Evolutionary conservation across 257 asterid species (phyloP).

Genomic region (Thymus quinquecostatus): DNA sequence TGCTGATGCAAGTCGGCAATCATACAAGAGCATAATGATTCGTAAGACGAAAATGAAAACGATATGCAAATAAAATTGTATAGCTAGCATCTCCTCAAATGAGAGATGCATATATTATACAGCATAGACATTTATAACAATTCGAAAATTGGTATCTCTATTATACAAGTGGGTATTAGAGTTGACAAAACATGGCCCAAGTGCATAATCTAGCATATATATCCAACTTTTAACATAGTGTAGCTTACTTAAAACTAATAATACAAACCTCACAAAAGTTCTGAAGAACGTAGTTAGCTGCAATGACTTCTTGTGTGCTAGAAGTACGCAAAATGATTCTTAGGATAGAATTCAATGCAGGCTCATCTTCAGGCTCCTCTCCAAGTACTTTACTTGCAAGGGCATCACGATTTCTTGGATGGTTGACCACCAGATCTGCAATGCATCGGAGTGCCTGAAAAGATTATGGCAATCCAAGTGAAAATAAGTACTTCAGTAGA

Average conservation of each 20-base stretch:
- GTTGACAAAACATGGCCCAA: background rate
- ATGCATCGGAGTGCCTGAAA: conserved; percentile 86
- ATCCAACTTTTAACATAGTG: conserved; percentile 4
- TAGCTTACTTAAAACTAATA: conserved; percentile 20
- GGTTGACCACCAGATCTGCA: conserved; percentile 70
- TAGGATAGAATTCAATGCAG: conserved; percentile 80
- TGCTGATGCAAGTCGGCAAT: conserved; percentile 50
- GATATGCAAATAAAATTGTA: background rate
- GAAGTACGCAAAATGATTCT: conserved; percentile 79
- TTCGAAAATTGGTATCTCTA: background rate
- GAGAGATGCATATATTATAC: too few species aligned
- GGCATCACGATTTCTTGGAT: conserved; percentile 75
- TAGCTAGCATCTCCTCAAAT: background rate
- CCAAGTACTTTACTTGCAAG: conserved; percentile 85
- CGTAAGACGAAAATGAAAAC: background rate
- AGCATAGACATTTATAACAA: conserved; percentile 17
- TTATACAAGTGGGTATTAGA: background rate
- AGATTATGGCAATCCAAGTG: conserved; percentile 23
- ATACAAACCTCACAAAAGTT: conserved; percentile 88
- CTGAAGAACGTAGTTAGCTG: conserved; percentile 83
- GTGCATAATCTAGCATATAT: background rate
- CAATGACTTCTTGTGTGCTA: conserved; percentile 78
- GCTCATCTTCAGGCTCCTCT: conserved; percentile 81
- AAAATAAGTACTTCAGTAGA: conserved; percentile 21
- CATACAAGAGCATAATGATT: conserved; percentile 16